A percentile compares a stretch with the other conserved stretches of the same genome.
These are phyloP conservation scores for Sporisorium graminicola DNA, from an alignment of 1,284 basidiomycete species.

Conservation along the genomic window DNA sequence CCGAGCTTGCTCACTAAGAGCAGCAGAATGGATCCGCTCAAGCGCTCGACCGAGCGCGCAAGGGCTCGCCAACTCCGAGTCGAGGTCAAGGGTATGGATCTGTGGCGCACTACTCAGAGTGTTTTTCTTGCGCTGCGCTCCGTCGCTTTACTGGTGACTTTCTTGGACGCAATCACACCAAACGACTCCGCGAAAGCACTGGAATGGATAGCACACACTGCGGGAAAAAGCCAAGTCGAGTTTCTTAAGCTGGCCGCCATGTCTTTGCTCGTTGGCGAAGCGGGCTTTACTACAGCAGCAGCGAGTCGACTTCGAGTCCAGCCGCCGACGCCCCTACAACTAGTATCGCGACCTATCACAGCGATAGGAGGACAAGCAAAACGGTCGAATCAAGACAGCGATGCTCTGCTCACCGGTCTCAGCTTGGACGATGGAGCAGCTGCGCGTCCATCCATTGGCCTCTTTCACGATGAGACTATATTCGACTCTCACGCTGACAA, in stretches of 20 bases:
- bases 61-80: slow-evolving; percentile 23
- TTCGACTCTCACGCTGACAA: not conserved
- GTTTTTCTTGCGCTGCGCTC: slow-evolving; percentile 7
- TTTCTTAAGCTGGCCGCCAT: slow-evolving; percentile 10
- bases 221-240: not conserved
- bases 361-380: not conserved
- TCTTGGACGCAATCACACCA: not conserved
- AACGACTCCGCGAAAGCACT: not conserved
- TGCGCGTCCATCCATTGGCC: not conserved
- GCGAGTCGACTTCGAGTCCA: slow-evolving; percentile 16
- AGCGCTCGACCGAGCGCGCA: slow-evolving; percentile 22
- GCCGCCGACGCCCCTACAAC: slow-evolving; percentile 25
- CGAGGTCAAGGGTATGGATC: slow-evolving; percentile 3
- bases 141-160: not conserved
- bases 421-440: slow-evolving; percentile 30
- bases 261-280: slow-evolving; percentile 15
- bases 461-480: not conserved
- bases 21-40: slow-evolving; percentile 16
- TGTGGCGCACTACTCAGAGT: slow-evolving; percentile 22
- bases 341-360: slow-evolving; percentile 35
- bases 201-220: slow-evolving; percentile 1
- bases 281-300: slow-evolving; percentile 12
- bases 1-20: slow-evolving; percentile 6
- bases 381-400: not conserved
- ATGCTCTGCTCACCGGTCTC: slow-evolving; percentile 31